phyloP scores from a whole-genome alignment of 2,329 filamentous ascomycete species.

The Magnaporthiopsis incrustans region DNA sequence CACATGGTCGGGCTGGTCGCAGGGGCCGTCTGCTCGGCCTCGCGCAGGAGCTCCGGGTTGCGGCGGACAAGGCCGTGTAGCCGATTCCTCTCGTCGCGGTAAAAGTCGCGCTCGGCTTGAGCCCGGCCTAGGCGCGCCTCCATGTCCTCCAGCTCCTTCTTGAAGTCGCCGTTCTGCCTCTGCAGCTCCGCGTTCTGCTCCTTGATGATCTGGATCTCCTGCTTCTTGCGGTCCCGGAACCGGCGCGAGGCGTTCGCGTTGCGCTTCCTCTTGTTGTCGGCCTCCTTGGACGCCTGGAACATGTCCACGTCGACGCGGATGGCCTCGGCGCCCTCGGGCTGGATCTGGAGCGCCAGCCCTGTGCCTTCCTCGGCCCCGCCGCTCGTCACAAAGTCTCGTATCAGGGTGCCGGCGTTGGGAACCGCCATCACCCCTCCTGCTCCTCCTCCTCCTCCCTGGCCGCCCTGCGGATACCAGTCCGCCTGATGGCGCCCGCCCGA shows the following conservation, averaged over 20 bases:
- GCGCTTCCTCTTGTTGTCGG: conserved; percentile 76
- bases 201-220: conserved; percentile 35
- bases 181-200: conserved; percentile 68
- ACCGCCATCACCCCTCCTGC: background rate
- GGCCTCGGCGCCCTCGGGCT: conserved; percentile 29
- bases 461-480: background rate
- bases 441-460: background rate
- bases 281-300: conserved; percentile 71
- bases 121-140: conserved; percentile 27
- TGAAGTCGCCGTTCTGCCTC: conserved; percentile 59
- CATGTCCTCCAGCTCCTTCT: conserved; percentile 30
- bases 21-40: conserved; percentile 45
- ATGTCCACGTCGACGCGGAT: conserved; percentile 66
- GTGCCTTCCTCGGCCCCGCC: background rate
- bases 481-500: background rate
- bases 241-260: conserved; percentile 81
- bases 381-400: conserved; percentile 4
- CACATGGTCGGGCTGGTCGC: conserved; percentile 17
- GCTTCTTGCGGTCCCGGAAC: conserved; percentile 74
- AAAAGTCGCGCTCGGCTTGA: conserved; percentile 58
- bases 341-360: conserved; percentile 19
- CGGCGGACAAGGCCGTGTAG: conserved; percentile 58
- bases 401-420: conserved; percentile 1
- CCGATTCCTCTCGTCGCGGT: conserved; percentile 63
- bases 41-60: conserved; percentile 47